phyloP scores from a whole-genome alignment of 441 rosid genomes.

The Populus hybrid region DNA sequence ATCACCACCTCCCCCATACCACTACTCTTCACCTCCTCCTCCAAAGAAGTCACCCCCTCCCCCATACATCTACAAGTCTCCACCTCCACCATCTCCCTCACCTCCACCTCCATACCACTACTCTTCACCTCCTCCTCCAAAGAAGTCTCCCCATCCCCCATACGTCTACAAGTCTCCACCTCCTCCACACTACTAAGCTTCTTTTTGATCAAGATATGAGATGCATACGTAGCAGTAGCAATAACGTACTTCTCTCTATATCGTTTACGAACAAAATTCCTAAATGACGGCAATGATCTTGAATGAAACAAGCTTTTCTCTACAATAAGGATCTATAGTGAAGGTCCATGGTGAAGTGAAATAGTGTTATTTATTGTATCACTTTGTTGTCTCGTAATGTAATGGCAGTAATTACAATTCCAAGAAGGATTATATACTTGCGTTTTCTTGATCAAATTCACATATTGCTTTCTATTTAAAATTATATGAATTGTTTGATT shows the following conservation, averaged over 20 bases:
- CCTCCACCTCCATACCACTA: not conserved
- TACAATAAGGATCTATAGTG: constrained; percentile 2
- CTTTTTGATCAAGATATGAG: not conserved
- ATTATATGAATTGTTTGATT: too few species aligned
- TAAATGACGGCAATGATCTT: not conserved
- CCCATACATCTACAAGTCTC: not conserved
- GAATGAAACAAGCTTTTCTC: not conserved
- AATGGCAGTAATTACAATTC: not conserved
- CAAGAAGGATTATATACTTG: not conserved
- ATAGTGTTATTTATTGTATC: not conserved
- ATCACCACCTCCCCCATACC: not conserved
- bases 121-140: not conserved
- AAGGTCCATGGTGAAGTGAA: not conserved
- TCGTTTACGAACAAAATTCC: not conserved
- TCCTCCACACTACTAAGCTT: not conserved
- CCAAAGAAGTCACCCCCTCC: not conserved
- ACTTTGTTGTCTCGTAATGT: not conserved
- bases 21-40: not conserved
- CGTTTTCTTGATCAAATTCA: not conserved
- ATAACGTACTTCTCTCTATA: not conserved
- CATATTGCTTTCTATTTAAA: not conserved
- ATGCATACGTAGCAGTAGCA: not conserved
- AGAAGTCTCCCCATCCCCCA: not conserved
- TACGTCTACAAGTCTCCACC: not conserved
- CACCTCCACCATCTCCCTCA: not conserved